phyloP scores from a whole-genome alignment of 208 protist species.

The Leishmania amazonensis region DNA sequence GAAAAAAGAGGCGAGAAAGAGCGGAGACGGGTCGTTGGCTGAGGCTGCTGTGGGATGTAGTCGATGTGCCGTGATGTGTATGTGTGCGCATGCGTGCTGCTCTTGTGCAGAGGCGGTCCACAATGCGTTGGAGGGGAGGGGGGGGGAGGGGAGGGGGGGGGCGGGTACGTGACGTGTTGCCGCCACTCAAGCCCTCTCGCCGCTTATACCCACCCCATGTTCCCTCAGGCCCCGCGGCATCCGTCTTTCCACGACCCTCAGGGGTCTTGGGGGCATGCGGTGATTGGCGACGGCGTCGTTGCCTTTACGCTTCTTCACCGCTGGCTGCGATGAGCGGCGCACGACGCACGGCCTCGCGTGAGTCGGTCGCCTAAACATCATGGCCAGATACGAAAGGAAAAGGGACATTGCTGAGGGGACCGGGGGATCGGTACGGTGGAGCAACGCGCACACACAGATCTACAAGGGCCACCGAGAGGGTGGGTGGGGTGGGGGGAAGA shows the following conservation, averaged over 20 bases:
- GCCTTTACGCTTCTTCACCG: neutral
- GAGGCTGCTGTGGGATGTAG: neutral
- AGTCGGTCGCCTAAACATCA: neutral
- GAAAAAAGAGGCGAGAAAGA: neutral
- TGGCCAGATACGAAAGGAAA: neutral
- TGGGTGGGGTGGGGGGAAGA: neutral
- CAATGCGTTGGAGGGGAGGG: neutral
- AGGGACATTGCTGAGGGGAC: neutral
- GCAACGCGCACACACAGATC: neutral
- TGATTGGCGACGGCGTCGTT: neutral
- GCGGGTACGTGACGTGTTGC: no score
- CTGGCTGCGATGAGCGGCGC: neutral
- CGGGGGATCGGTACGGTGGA: neutral
- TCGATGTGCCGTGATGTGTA: neutral
- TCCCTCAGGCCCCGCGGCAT: no score
- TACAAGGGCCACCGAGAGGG: neutral
- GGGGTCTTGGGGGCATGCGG: neutral
- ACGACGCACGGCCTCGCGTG: neutral
- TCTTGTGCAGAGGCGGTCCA: neutral
- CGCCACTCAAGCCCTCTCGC: no score
- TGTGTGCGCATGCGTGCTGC: neutral
- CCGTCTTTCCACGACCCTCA: no score
- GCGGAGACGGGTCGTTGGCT: neutral
- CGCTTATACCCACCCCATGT: no score
- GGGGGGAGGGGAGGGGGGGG: neutral